Evolutionary conservation across 805 yeast species (phyloP).

Genomic region (Zygotorulaspora danielsina): DNA sequence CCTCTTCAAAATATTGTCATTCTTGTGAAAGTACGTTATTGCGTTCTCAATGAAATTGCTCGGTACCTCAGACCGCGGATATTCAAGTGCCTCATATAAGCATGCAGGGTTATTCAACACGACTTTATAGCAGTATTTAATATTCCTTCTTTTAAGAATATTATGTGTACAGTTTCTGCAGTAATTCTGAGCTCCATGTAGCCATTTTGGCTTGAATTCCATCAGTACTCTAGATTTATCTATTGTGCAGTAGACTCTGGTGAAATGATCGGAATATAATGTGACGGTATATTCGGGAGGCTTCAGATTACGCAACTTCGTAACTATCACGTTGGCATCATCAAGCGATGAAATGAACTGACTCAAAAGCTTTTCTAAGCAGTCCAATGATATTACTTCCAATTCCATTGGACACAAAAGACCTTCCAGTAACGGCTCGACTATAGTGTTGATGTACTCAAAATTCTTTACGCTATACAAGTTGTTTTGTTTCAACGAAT

Average conservation of each 20-base stretch:
- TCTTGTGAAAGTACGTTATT: slow-evolving; percentile 18
- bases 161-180: slow-evolving; percentile 35
- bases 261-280: slow-evolving; percentile 25
- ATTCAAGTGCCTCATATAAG: slow-evolving; percentile 12
- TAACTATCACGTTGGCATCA: slow-evolving; percentile 10
- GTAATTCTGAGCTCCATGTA: slow-evolving; percentile 15
- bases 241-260: slow-evolving; percentile 17
- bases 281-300: not conserved
- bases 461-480: slow-evolving; percentile 20
- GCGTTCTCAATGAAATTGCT: slow-evolving; percentile 15
- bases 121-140: slow-evolving; percentile 25
- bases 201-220: slow-evolving; percentile 37
- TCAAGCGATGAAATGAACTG: slow-evolving; percentile 11
- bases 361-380: slow-evolving; percentile 4
- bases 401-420: slow-evolving; percentile 18
- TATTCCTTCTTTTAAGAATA: slow-evolving; percentile 18
- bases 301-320: slow-evolving; percentile 24
- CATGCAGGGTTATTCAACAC: slow-evolving; percentile 13
- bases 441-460: slow-evolving; percentile 13
- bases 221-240: slow-evolving; percentile 10
- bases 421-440: slow-evolving; percentile 16
- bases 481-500: slow-evolving; percentile 22
- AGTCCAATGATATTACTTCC: slow-evolving; percentile 3
- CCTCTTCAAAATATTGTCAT: slow-evolving; percentile 22
- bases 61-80: slow-evolving; percentile 11